These are phyloP conservation scores for Gossypium aridum DNA, from an alignment of 441 rosid species.

Conservation along the genomic window DNA sequence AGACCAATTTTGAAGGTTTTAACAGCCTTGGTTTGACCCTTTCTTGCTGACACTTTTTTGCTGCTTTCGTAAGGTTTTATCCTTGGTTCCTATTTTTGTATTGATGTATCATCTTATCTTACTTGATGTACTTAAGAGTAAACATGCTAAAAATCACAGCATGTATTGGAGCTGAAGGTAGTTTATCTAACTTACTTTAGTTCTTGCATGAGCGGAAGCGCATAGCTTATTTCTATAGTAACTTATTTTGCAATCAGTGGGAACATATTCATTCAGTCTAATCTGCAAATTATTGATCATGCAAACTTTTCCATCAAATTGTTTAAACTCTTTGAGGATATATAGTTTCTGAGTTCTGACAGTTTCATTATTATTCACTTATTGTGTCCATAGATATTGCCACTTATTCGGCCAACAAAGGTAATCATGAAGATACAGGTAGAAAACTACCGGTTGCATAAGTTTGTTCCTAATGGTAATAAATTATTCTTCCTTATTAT, in stretches of 20 bases:
- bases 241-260: not conserved
- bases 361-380: not conserved
- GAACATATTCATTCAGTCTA: not conserved
- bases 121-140: not conserved
- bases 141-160: not conserved
- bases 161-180: not conserved
- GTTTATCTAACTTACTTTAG: not conserved
- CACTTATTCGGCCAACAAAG: slow-evolving; percentile 77
- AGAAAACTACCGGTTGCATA: slow-evolving; percentile 71
- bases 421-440: slow-evolving; percentile 54
- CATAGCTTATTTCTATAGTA: not conserved
- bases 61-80: not conserved
- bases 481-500: not conserved
- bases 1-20: slow-evolving; percentile 1
- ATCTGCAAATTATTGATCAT: not conserved
- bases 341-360: not conserved
- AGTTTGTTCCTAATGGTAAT: slow-evolving; percentile 77
- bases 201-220: not conserved
- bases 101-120: not conserved
- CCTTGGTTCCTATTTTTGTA: not conserved
- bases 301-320: slow-evolving; percentile 1
- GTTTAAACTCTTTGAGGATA: not conserved
- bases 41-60: not conserved
- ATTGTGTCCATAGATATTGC: slow-evolving; percentile 59
- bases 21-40: not conserved